Conservation (phyloP, 495 filamentous ascomycete species). For the Viridothelium virens region DNA sequence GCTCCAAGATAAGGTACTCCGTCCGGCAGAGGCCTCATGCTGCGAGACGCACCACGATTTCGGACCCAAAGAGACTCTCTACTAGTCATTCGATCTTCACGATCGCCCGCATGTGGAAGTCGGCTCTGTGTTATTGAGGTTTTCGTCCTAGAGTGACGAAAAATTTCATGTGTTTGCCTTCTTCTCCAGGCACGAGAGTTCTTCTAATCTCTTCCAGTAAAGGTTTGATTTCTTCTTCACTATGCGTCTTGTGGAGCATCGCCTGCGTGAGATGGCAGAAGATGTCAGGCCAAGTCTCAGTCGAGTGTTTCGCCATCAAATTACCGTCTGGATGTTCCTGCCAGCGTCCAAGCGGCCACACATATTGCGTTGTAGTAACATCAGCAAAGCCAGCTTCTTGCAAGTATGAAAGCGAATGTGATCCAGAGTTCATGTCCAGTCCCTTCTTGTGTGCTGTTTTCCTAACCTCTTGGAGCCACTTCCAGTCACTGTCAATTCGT, state of each 20-base stretch:
- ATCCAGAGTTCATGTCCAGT: conserved; percentile 6
- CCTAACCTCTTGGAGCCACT: conserved; percentile 3
- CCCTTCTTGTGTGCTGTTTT: not conserved
- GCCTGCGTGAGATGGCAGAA: conserved; percentile 2
- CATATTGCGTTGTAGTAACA: not conserved
- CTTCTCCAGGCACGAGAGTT: conserved; percentile 2
- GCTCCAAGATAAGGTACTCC: no score
- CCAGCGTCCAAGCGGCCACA: conserved; percentile 1
- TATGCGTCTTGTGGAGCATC: conserved; percentile 7
- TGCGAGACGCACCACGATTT: not conserved
- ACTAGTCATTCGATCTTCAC: not conserved
- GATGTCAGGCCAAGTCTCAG: conserved; percentile 7
- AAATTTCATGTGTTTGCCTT: conserved; percentile 6
- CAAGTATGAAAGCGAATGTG: conserved; percentile 2
- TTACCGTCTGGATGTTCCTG: conserved; percentile 2
- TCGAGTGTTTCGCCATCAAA: conserved; percentile 6
- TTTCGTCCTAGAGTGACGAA: conserved; percentile 7
- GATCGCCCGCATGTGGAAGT: not conserved
- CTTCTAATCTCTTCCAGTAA: not conserved
- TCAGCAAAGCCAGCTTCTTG: not conserved
- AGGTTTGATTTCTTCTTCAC: not conserved
- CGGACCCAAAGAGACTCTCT: not conserved
- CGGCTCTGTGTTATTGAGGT: not conserved
- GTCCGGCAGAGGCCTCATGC: no score
- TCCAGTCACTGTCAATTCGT: not conserved